A percentile compares a stretch with the other conserved stretches of the same genome.
phyloP scores from a whole-genome alignment of 2,329 filamentous ascomycete genomes.

The Claviceps cyperi region DNA sequence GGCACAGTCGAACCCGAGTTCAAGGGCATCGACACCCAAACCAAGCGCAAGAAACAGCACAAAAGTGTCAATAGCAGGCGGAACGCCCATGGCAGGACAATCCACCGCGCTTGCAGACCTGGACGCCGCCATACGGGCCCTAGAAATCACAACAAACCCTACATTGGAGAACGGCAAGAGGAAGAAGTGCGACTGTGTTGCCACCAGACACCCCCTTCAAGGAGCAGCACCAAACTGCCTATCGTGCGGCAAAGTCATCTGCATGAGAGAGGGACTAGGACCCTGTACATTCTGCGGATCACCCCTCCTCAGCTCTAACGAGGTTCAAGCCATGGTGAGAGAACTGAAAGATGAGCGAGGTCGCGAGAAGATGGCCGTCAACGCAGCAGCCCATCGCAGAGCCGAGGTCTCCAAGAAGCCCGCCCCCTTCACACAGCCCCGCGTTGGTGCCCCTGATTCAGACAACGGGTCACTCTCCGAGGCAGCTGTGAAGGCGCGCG shows the following conservation, averaged over 20 bases:
- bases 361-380: slow-evolving; percentile 68
- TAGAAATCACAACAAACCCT: slow-evolving; percentile 89
- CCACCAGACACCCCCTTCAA: slow-evolving; percentile 72
- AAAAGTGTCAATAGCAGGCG: slow-evolving; percentile 61
- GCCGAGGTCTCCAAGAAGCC: slow-evolving; percentile 50
- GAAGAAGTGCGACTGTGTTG: slow-evolving; percentile 76
- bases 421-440: slow-evolving; percentile 41
- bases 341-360: slow-evolving; percentile 76
- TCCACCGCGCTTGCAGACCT: slow-evolving; percentile 58
- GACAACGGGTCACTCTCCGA: slow-evolving; percentile 29
- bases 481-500: slow-evolving; percentile 53
- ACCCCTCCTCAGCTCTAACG: slow-evolving; percentile 54
- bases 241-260: slow-evolving; percentile 87
- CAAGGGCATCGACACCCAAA: slow-evolving; percentile 40
- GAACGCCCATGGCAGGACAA: slow-evolving; percentile 68
- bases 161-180: slow-evolving; percentile 40
- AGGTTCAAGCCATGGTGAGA: slow-evolving; percentile 74
- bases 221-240: slow-evolving; percentile 88
- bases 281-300: slow-evolving; percentile 83
- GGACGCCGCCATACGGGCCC: slow-evolving; percentile 68
- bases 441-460: slow-evolving; percentile 15
- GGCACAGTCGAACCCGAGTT: slow-evolving; percentile 35
- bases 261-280: slow-evolving; percentile 82
- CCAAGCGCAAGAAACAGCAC: slow-evolving; percentile 35
- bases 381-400: slow-evolving; percentile 54